Evolutionary conservation across 305 asterid species (phyloP).

Genomic region (Petunia hybrid): DNA sequence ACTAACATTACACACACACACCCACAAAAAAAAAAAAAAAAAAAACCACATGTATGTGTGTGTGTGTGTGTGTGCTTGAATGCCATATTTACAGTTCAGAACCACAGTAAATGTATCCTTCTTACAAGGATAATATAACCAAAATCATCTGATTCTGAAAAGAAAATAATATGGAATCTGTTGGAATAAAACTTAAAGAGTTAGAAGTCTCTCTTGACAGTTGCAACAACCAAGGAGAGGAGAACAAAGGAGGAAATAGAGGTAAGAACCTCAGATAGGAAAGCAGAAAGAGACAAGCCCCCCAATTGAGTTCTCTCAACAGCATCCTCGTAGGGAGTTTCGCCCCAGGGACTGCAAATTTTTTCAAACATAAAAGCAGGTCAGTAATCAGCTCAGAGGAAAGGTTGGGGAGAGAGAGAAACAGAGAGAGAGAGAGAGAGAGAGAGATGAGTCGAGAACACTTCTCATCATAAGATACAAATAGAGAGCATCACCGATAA

Average conservation of each 20-base stretch:
- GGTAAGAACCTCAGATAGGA: conserved; percentile 80
- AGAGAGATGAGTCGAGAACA: neutral
- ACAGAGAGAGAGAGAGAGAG: neutral
- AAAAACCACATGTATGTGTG: no score
- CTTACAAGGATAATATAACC: no score
- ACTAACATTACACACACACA: no score
- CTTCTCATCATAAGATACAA: conserved; percentile 22
- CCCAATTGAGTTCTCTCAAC: conserved; percentile 82
- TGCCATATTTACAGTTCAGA: no score
- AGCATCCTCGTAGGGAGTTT: conserved; percentile 90
- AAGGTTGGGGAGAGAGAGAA: conserved; percentile 28
- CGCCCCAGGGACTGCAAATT: conserved; percentile 85
- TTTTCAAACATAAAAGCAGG: conserved; percentile 43
- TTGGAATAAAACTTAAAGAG: neutral
- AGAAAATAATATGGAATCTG: neutral
- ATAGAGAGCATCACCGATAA: neutral
- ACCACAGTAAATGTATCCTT: no score
- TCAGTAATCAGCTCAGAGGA: conserved; percentile 36
- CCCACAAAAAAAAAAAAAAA: no score
- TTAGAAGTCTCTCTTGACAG: conserved; percentile 8
- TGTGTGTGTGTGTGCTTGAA: no score
- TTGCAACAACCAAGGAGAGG: conserved; percentile 22
- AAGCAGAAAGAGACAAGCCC: conserved; percentile 82
- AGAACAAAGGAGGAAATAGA: neutral
- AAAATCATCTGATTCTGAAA: conserved; percentile 11